phyloP scores from a whole-genome alignment of 1,284 basidiomycete species.

The Malassezia sympodialis region DNA sequence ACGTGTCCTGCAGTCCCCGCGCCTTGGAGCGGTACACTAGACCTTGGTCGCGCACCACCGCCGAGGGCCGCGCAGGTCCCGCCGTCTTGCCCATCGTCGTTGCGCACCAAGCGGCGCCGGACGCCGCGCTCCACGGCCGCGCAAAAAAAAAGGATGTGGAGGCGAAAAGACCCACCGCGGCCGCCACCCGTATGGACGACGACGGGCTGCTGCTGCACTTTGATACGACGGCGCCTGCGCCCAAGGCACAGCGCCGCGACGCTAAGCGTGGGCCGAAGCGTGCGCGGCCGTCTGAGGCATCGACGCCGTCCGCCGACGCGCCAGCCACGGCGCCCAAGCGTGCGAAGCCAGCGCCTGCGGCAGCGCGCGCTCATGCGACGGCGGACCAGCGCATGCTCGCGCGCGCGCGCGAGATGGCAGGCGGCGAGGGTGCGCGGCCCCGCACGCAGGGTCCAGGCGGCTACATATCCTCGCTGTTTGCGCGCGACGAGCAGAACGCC shows the following conservation, averaged over 20 bases:
- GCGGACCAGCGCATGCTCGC: background rate
- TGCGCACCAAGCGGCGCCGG: background rate
- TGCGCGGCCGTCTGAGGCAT: background rate
- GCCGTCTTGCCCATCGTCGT: background rate
- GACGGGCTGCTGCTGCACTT: conserved; percentile 45
- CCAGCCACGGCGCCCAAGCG: background rate
- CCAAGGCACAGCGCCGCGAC: background rate
- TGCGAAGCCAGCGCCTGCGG: background rate
- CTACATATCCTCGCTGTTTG: conserved; percentile 18
- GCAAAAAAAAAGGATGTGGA: background rate
- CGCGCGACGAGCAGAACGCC: conserved; percentile 10
- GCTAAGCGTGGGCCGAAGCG: background rate
- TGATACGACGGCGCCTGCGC: conserved; percentile 20
- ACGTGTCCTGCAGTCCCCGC: conserved; percentile 41
- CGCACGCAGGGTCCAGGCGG: background rate
- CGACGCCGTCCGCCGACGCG: background rate
- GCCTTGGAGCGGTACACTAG: conserved; percentile 38
- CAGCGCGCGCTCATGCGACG: background rate
- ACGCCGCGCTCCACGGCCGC: background rate
- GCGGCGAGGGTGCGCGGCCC: background rate
- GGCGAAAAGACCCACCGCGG: background rate
- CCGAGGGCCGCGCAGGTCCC: conserved; percentile 11
- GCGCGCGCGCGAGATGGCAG: background rate
- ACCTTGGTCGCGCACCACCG: conserved; percentile 36
- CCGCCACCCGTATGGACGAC: conserved; percentile 20